Evolutionary conservation across 306 rosid genomes (phyloP).

Genomic region (Castanopsis chinensis): DNA sequence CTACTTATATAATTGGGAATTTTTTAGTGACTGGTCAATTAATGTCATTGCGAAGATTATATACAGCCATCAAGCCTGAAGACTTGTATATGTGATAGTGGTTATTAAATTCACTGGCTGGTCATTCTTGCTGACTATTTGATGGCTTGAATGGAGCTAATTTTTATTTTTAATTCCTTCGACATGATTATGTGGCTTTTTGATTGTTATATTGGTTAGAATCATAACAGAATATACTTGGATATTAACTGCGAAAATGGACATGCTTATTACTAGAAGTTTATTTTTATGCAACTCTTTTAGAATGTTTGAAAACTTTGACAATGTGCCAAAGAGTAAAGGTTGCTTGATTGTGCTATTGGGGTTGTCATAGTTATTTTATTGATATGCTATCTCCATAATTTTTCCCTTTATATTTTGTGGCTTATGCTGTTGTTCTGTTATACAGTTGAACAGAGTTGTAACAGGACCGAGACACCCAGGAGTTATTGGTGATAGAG

Average conservation of each 20-base stretch:
- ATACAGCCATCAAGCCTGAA: too few relatives aligned
- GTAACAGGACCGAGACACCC: slow-evolving; percentile 92
- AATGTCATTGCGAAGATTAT: too few relatives aligned
- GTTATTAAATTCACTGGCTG: too few relatives aligned
- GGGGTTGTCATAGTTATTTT: not conserved
- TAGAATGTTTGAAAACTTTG: not conserved
- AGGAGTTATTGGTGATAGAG: slow-evolving; percentile 94
- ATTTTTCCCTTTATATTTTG: not conserved
- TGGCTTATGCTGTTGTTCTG: slow-evolving; percentile 19
- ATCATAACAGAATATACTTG: not conserved
- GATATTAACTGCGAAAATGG: not conserved
- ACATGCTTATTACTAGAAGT: not conserved
- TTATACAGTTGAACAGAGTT: slow-evolving; percentile 74
- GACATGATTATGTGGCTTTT: not conserved
- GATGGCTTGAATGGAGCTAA: too few relatives aligned
- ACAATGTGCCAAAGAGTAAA: not conserved
- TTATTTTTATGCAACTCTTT: not conserved
- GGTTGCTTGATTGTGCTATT: not conserved
- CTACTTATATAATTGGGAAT: too few relatives aligned
- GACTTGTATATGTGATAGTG: too few relatives aligned
- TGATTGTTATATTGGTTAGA: not conserved
- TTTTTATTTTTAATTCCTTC: too few relatives aligned
- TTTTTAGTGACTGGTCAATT: too few relatives aligned
- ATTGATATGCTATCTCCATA: not conserved
- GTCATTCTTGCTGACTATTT: too few relatives aligned